Base-by-base conservation (phyloP, 2,329 filamentous ascomycete genomes). In the Aurifilum marmelostoma region DNA sequence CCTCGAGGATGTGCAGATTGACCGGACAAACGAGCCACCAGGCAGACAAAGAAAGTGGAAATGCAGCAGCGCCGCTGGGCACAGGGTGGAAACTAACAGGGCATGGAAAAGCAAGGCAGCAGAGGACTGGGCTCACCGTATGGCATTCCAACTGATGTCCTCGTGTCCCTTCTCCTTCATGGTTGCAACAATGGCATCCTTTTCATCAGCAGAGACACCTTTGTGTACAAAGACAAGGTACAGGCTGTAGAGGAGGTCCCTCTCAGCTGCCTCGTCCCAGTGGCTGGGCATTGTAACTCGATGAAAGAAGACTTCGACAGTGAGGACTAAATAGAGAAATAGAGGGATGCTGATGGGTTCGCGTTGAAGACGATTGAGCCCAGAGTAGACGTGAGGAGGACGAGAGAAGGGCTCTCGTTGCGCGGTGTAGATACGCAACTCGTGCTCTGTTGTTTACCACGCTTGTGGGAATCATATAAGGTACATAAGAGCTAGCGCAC, bases 231-330 rank as follows among this genome's bases (percentile, higher is more conserved):
- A 62, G n/a, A 41, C 37, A 3, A 43, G 12, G 37, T 24, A 59
- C 56, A 59, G 1, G 56, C 56, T 59, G 56, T 59, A 8, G 16
- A 37, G 21, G 56, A 59, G 56, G 56, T 62, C 37, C 59, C 37
- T 43, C 59, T 62, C 59, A 18, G 18, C 58, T 8, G 12, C 14
- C 9, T 24, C 34, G 18, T 39, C 32, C 58, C 58, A 60, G 8
- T 60, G 58, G 4, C 37, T 21, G 21, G 34, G 58, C 58, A 60
- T 60, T 39, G 8, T 60, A 24, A n/a, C 58, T 60, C 21, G 58
- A 37, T 39, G 58, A 32, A 39, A 6, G 18, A 32, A 39, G 29
- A 14, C 16, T 3, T 21, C 8, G 52, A 56, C 27, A 16, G 18
- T 9, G 18, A 27, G 8, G 12, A 56, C 2, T 27, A 16, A 18